phyloP scores from a whole-genome alignment of 1,284 basidiomycete genomes.

The Trametes polyzona region DNA sequence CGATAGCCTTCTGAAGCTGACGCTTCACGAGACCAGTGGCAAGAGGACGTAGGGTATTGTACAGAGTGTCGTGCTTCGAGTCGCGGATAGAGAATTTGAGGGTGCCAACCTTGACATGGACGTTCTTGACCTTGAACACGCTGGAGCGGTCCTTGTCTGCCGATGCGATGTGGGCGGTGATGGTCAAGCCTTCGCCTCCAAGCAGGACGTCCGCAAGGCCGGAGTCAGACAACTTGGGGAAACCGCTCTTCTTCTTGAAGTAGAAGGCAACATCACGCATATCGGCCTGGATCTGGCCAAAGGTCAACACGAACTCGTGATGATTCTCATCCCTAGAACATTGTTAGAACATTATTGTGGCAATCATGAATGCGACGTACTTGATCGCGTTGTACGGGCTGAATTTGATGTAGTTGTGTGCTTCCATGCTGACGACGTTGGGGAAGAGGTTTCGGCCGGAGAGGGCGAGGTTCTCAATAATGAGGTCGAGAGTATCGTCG shows the following conservation, averaged over 20 bases:
- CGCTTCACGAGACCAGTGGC: conserved; percentile 87
- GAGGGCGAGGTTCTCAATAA: conserved; percentile 92
- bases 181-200: conserved; percentile 78
- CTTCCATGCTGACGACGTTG: conserved; percentile 81
- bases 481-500: conserved; percentile 81
- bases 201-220: conserved; percentile 92
- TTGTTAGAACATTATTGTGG: background rate
- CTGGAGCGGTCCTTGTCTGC: conserved; percentile 66
- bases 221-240: conserved; percentile 85
- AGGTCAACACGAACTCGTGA: conserved; percentile 73
- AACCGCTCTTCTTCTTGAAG: conserved; percentile 78
- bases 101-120: conserved; percentile 81
- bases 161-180: conserved; percentile 66
- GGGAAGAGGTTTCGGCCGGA: conserved; percentile 85
- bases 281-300: conserved; percentile 92
- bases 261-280: conserved; percentile 92
- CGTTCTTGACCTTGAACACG: conserved; percentile 80
- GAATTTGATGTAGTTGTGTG: conserved; percentile 86
- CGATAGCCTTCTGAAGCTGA: conserved; percentile 86
- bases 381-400: conserved; percentile 65
- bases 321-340: conserved; percentile 55
- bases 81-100: conserved; percentile 93
- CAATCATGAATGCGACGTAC: conserved; percentile 33
- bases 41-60: conserved; percentile 81
- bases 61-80: conserved; percentile 89